Conservation (phyloP, 768 basidiomycete species). For the Collybiopsis luxurians region DNA sequence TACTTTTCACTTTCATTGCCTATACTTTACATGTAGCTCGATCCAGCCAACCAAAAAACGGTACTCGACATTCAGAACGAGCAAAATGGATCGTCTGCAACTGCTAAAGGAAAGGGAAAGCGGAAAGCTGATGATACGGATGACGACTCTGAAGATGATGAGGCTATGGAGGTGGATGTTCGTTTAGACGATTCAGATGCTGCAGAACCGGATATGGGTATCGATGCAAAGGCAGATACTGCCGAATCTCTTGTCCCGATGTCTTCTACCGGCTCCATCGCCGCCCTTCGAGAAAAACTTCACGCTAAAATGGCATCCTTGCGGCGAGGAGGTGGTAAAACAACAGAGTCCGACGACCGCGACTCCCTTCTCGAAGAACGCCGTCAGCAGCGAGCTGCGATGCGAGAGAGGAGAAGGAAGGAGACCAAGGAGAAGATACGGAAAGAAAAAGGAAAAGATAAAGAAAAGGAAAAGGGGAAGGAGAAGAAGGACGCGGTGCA, state of each 20-base stretch:
- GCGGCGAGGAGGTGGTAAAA: conserved; percentile 39
- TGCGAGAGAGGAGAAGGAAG: conserved; percentile 83
- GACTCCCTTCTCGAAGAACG: conserved; percentile 85
- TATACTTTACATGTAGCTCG: conserved; percentile 54
- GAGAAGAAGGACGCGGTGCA: conserved; percentile 28
- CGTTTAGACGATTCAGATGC: conserved; percentile 18
- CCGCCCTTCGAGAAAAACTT: conserved; percentile 65
- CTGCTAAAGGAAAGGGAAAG: conserved; percentile 5
- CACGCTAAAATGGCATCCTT: conserved; percentile 73
- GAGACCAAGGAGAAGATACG: conserved; percentile 83
- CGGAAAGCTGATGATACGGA: conserved; percentile 20
- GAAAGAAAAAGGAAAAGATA: conserved; percentile 57
- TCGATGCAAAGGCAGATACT: conserved; percentile 39
- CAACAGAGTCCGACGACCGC: conserved; percentile 53
- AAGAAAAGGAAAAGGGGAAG: conserved; percentile 50
- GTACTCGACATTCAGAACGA: conserved; percentile 72
- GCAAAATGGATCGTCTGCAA: too few species aligned
- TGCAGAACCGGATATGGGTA: conserved; percentile 47
- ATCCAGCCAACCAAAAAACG: conserved; percentile 85
- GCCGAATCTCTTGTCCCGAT: conserved; percentile 54
- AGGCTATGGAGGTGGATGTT: conserved; percentile 16
- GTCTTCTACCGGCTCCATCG: conserved; percentile 60
- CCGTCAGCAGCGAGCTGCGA: conserved; percentile 68
- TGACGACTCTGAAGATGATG: conserved; percentile 41
- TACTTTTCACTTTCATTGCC: background rate